These are phyloP conservation scores for Starmerella powellii DNA, from an alignment of 805 yeast species.

Conservation along the genomic window DNA sequence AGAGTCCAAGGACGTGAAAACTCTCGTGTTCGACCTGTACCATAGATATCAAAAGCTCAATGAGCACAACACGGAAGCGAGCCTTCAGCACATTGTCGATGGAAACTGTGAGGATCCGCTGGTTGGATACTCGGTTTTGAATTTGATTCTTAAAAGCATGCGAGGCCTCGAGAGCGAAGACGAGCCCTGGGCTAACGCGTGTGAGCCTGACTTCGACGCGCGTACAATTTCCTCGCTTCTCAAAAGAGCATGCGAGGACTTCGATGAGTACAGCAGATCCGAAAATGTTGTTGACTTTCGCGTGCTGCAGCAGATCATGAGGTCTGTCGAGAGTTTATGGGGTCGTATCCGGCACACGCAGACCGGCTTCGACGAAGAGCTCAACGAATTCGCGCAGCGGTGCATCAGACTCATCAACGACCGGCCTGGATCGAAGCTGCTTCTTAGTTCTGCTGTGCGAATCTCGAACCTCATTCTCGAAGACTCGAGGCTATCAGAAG, in stretches of 20 bases:
- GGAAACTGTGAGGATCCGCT: slow-evolving; percentile 4
- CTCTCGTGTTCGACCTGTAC: slow-evolving; percentile 3
- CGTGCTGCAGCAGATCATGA: slow-evolving; percentile 17
- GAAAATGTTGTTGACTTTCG: slow-evolving; percentile 14
- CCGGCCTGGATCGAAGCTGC: slow-evolving; percentile 14
- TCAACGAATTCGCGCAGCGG: slow-evolving; percentile 3
- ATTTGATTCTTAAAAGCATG: slow-evolving; percentile 1
- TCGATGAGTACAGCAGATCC: neutral
- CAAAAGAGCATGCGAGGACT: neutral
- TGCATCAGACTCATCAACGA: slow-evolving; percentile 6
- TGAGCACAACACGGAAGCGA: neutral
- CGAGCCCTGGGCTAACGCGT: neutral
- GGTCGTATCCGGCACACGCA: neutral
- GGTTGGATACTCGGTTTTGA: slow-evolving; percentile 9
- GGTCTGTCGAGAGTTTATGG: slow-evolving; percentile 16
- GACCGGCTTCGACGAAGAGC: neutral
- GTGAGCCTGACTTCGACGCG: neutral
- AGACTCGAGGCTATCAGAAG: slow-evolving; percentile 5
- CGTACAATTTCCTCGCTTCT: neutral
- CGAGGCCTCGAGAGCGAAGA: neutral
- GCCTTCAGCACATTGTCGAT: slow-evolving; percentile 1
- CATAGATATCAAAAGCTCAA: neutral
- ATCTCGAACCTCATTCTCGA: slow-evolving; percentile 5
- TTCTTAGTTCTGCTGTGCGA: slow-evolving; percentile 15
- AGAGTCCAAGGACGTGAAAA: neutral